phyloP scores from a whole-genome alignment of 2,329 filamentous ascomycete genomes.

The Fusarium odoratissimum region DNA sequence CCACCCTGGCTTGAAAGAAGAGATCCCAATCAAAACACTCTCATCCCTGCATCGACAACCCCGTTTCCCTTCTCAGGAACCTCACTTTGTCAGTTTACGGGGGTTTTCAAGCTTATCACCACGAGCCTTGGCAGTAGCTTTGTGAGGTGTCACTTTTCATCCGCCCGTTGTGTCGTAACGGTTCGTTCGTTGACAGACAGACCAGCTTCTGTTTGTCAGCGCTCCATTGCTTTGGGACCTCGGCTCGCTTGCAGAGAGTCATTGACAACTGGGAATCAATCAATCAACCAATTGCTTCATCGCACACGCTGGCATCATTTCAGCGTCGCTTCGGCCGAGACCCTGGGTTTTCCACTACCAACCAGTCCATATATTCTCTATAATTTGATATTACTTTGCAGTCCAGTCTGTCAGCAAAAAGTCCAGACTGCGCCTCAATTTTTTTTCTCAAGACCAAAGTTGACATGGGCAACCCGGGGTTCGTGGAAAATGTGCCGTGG shows the following conservation, averaged over 20 bases:
- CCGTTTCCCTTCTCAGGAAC: slow-evolving; percentile 4
- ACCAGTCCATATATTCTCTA: neutral
- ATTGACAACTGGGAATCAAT: slow-evolving; percentile 9
- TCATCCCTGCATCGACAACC: slow-evolving; percentile 19
- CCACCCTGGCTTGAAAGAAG: slow-evolving; percentile 6
- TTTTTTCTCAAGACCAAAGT: slow-evolving; percentile 5
- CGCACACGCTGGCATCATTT: neutral
- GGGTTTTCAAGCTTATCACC: slow-evolving; percentile 13
- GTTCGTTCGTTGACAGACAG: neutral
- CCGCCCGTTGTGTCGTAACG: slow-evolving; percentile 6
- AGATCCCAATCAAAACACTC: slow-evolving; percentile 23
- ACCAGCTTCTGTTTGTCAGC: slow-evolving; percentile 10
- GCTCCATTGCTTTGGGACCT: slow-evolving; percentile 3
- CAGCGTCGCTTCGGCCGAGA: slow-evolving; percentile 6
- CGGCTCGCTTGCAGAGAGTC: slow-evolving; percentile 16
- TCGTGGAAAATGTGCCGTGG: neutral
- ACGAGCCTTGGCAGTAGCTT: neutral
- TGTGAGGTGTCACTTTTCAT: slow-evolving; percentile 30
- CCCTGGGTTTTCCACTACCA: neutral
- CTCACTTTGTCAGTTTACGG: slow-evolving; percentile 1
- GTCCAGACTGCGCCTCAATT: slow-evolving; percentile 29
- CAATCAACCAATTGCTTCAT: neutral
- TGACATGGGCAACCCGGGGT: slow-evolving; percentile 29
- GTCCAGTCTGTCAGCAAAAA: slow-evolving; percentile 3
- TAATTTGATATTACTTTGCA: neutral